Percentiles rank a stretch among this genome's conserved stretches.
Conservation (phyloP, 441 rosid species). For the Erodium texanum region DNA sequence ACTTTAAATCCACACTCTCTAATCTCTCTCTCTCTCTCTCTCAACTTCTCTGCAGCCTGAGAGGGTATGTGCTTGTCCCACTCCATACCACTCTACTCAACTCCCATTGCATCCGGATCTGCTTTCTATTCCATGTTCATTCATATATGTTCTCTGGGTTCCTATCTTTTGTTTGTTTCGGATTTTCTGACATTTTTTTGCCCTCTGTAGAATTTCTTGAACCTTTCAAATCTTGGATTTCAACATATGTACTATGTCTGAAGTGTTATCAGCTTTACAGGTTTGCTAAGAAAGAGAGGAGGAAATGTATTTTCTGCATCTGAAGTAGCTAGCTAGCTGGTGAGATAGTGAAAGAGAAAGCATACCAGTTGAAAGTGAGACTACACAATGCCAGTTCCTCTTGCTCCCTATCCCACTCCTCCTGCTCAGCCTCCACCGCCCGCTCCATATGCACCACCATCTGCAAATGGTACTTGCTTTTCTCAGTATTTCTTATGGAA, state of each 20-base stretch:
- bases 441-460: slow-evolving; percentile 38
- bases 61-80: slow-evolving; percentile 28
- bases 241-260: too few species aligned
- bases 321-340: slow-evolving; percentile 6
- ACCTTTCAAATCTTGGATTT: too few species aligned
- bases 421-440: slow-evolving; percentile 19
- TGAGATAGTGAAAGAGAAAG: slow-evolving; percentile 15
- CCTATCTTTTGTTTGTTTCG: background rate
- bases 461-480: slow-evolving; percentile 51
- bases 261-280: slow-evolving; percentile 18
- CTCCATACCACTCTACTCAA: slow-evolving; percentile 20
- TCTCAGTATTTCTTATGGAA: background rate
- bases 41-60: slow-evolving; percentile 34
- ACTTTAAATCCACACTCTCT: slow-evolving; percentile 8
- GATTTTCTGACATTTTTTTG: background rate
- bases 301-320: slow-evolving; percentile 24
- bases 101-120: slow-evolving; percentile 15
- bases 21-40: slow-evolving; percentile 19
- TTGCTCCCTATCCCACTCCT: slow-evolving; percentile 86
- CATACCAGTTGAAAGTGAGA: background rate
- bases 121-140: background rate
- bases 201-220: background rate
- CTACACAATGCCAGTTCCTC: slow-evolving; percentile 86
- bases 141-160: background rate
- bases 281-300: slow-evolving; percentile 38